Conservation (phyloP, 75 land plant genomes). For the Cryptomeria japonica region DNA sequence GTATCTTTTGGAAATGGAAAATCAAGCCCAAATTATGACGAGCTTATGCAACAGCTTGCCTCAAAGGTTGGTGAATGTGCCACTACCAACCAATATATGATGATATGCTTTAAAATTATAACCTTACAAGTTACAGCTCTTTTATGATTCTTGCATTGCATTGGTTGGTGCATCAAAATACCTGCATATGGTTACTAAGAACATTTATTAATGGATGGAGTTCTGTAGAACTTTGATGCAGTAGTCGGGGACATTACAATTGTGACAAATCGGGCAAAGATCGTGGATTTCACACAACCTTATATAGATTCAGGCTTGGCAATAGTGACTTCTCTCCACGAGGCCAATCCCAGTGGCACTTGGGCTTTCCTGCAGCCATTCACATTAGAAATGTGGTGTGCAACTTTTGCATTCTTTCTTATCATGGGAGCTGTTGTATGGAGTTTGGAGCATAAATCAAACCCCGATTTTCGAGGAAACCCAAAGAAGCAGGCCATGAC, state of each 20-base stretch:
- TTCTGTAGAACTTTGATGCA: conserved; percentile 56
- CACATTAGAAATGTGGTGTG: conserved; percentile 50
- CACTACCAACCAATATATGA: neutral
- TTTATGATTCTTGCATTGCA: neutral
- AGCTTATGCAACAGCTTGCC: conserved; percentile 41
- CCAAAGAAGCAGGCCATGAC: conserved; percentile 56
- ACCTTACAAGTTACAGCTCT: neutral
- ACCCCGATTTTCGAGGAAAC: conserved; percentile 66
- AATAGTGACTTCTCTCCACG: conserved; percentile 35
- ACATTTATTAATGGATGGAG: neutral
- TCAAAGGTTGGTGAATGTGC: conserved; percentile 31
- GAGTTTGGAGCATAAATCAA: conserved; percentile 58
- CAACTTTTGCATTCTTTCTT: conserved; percentile 43
- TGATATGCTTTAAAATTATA: neutral
- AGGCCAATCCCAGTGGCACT: conserved; percentile 15
- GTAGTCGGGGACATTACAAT: conserved; percentile 66
- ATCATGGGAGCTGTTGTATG: conserved; percentile 60
- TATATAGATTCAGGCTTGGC: conserved; percentile 55
- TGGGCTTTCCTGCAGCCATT: conserved; percentile 66
- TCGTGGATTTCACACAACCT: conserved; percentile 67
- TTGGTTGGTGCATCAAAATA: neutral
- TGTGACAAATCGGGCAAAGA: conserved; percentile 34
- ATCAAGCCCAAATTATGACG: conserved; percentile 48
- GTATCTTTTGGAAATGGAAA: conserved; percentile 26
- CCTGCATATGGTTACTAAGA: neutral